Percentiles rank a stretch among this genome's conserved stretches.
Evolutionary conservation across 2,329 filamentous ascomycete species (phyloP).

Genomic region (Fusarium sacchari): DNA sequence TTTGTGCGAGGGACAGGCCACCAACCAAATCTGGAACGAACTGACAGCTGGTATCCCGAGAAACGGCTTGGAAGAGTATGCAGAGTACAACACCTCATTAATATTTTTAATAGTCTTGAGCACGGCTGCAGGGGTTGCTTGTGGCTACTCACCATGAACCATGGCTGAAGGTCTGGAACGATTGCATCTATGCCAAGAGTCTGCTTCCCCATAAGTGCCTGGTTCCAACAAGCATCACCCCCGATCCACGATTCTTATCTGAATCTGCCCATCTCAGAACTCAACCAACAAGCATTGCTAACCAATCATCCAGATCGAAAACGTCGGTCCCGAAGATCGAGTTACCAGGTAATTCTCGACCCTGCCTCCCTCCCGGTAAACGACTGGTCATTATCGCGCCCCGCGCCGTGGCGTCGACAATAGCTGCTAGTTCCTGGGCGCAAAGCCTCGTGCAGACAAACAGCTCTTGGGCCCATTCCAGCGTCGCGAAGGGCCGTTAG

Average conservation of each 20-base stretch:
- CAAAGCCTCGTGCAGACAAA: neutral
- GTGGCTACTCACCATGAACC: rapidly evolving
- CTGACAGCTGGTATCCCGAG: neutral
- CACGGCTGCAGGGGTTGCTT: neutral
- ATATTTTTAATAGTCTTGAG: rapidly evolving
- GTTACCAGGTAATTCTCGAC: rapidly evolving
- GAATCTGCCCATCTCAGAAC: neutral
- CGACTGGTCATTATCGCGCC: neutral
- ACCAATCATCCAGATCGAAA: neutral
- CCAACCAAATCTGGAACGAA: too few species aligned
- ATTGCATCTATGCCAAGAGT: neutral
- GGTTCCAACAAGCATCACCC: neutral
- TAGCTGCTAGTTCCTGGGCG: neutral
- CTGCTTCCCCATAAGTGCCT: neutral
- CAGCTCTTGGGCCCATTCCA: neutral
- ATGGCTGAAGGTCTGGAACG: neutral
- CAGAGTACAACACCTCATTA: neutral
- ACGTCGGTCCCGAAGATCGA: neutral
- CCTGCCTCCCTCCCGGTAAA: neutral
- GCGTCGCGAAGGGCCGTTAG: neutral
- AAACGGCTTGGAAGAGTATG: neutral
- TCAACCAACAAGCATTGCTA: rapidly evolving
- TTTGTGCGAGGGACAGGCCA: neutral
- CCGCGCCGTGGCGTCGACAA: neutral
- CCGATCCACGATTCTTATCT: neutral